Conservation (phyloP, 116 monocot genomes). For the Iris pallida region DNA sequence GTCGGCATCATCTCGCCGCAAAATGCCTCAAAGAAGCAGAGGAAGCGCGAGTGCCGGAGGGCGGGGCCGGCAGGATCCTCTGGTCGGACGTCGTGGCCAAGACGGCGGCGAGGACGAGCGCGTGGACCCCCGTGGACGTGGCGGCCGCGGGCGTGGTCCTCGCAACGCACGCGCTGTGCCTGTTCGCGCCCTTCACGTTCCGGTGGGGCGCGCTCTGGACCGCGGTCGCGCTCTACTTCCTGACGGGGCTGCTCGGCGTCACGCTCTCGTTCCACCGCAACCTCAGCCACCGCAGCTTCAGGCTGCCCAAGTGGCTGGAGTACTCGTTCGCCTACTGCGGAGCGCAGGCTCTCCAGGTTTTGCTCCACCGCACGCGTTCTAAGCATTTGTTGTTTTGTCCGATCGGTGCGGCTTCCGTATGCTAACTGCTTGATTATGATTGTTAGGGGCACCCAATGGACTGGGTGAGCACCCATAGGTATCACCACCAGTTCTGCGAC, state of each 20-base stretch:
- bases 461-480: slow-evolving; percentile 45
- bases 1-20: not conserved
- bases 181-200: slow-evolving; percentile 29
- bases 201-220: slow-evolving; percentile 26
- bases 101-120: not conserved
- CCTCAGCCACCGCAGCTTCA: slow-evolving; percentile 39
- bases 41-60: too few relatives aligned
- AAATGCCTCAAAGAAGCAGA: too few relatives aligned
- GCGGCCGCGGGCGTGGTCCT: slow-evolving; percentile 17
- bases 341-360: slow-evolving; percentile 12
- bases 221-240: slow-evolving; percentile 24
- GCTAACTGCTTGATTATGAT: not conserved
- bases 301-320: slow-evolving; percentile 45
- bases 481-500: slow-evolving; percentile 43
- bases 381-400: not conserved
- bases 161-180: slow-evolving; percentile 31
- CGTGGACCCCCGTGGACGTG: slow-evolving; percentile 22
- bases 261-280: slow-evolving; percentile 48
- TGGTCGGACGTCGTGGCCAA: slow-evolving; percentile 26
- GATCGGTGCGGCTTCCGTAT: slow-evolving; percentile 18
- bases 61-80: slow-evolving; percentile 4
- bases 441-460: slow-evolving; percentile 24
- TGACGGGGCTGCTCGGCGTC: slow-evolving; percentile 43
- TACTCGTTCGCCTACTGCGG: slow-evolving; percentile 18
- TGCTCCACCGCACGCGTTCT: slow-evolving; percentile 17